Conservation (phyloP, 1,284 basidiomycete genomes). For the Ceratobasidium sp. region DNA sequence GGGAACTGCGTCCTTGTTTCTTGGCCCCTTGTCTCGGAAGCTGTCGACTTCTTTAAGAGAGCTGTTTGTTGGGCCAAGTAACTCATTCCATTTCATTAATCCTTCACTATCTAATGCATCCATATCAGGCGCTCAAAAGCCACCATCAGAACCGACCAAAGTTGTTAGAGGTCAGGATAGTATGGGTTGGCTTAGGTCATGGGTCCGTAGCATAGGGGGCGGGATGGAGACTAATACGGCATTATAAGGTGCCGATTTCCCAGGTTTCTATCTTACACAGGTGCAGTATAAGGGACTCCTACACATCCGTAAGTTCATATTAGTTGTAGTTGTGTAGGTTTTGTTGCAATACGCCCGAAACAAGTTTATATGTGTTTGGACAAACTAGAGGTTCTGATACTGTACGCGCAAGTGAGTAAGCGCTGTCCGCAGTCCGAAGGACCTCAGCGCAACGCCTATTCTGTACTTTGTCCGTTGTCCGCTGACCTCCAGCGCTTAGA, state of each 20-base stretch:
- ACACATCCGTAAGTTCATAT: not conserved
- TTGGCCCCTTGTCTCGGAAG: slow-evolving; percentile 41
- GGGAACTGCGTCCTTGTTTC: slow-evolving; percentile 46
- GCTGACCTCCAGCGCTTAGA: not conserved
- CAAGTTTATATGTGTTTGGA: not conserved
- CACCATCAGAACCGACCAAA: slow-evolving; percentile 15
- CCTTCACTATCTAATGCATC: not conserved
- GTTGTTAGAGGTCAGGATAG: slow-evolving; percentile 24
- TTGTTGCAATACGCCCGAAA: not conserved
- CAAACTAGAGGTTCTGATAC: slow-evolving; percentile 15
- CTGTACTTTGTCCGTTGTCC: slow-evolving; percentile 8
- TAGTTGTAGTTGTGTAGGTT: too few relatives aligned
- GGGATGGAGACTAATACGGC: slow-evolving; percentile 43
- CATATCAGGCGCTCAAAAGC: not conserved
- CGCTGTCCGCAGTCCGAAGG: slow-evolving; percentile 6
- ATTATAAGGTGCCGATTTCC: slow-evolving; percentile 12
- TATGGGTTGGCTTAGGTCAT: slow-evolving; percentile 44
- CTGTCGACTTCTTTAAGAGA: slow-evolving; percentile 28
- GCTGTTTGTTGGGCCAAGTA: slow-evolving; percentile 36
- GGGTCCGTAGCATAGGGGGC: slow-evolving; percentile 45
- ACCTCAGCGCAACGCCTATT: slow-evolving; percentile 1
- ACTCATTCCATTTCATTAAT: not conserved
- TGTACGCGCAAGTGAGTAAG: slow-evolving; percentile 8
- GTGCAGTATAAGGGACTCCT: too few relatives aligned
- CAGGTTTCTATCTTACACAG: not conserved